phyloP scores from a whole-genome alignment of 208 protist genomes.

The Strigomonas oncopelti region DNA sequence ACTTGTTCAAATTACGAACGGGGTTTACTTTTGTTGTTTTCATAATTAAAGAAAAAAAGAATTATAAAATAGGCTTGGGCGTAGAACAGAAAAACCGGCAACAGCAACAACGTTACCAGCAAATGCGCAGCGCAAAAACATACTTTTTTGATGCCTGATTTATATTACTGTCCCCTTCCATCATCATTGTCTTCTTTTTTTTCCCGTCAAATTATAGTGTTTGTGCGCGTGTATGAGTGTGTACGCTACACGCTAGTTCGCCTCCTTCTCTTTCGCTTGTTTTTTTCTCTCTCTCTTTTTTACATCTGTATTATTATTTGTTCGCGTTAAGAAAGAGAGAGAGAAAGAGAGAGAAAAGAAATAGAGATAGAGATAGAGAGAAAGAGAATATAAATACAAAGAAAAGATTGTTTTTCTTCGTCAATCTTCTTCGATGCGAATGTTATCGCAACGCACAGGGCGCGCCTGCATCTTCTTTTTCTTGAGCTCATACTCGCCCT shows the following conservation, averaged over 20 bases:
- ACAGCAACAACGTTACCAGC: background rate
- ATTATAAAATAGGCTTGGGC: background rate
- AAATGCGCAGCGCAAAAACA: too few species aligned
- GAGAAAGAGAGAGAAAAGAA: slow-evolving; percentile 1
- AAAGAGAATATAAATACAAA: background rate
- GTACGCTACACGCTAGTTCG: too few species aligned
- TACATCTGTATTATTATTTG: too few species aligned
- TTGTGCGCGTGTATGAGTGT: too few species aligned
- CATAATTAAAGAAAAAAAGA: background rate
- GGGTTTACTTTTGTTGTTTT: background rate
- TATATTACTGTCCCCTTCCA: too few species aligned
- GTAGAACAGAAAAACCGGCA: background rate
- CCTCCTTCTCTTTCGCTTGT: too few species aligned
- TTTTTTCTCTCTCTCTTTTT: too few species aligned
- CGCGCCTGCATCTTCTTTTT: slow-evolving; percentile 37
- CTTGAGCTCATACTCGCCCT: slow-evolving; percentile 60
- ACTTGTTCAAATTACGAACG: background rate
- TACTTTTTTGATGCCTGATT: too few species aligned
- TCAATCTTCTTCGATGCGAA: background rate
- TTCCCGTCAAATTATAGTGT: too few species aligned
- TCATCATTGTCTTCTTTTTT: too few species aligned
- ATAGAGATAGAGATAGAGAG: slow-evolving; percentile 2
- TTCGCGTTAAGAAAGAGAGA: slow-evolving; percentile 4
- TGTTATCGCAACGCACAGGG: slow-evolving; percentile 11
- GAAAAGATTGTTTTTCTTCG: slow-evolving; percentile 1